Conservation (phyloP, 2,329 filamentous ascomycete genomes). For the Calcarisporium arbuscula region DNA sequence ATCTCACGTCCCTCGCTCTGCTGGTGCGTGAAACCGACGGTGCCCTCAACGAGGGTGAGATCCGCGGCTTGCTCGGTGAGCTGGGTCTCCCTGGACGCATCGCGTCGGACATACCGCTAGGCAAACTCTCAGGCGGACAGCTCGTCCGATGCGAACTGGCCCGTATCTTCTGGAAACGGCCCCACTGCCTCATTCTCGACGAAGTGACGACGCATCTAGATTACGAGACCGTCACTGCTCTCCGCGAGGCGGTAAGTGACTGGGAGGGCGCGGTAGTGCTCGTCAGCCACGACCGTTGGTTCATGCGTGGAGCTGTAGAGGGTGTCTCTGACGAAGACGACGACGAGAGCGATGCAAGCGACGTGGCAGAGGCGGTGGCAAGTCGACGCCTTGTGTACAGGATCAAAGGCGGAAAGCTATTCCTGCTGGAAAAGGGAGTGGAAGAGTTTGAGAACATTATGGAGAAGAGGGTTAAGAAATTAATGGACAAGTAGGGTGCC, state of each 20-base stretch:
- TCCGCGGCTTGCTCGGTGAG: conserved; percentile 59
- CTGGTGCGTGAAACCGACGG: conserved; percentile 49
- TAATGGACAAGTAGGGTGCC: conserved; percentile 22
- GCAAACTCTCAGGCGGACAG: conserved; percentile 74
- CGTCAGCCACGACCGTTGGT: conserved; percentile 78
- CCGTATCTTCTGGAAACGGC: conserved; percentile 59
- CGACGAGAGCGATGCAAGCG: conserved; percentile 27
- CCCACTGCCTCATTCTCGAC: conserved; percentile 70
- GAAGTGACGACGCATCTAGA: conserved; percentile 84
- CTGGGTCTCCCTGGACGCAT: conserved; percentile 65
- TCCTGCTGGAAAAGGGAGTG: conserved; percentile 52
- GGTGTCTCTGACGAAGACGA: conserved; percentile 29
- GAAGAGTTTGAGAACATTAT: conserved; percentile 58
- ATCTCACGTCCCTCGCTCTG: conserved; percentile 59
- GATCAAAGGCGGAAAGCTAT: conserved; percentile 51
- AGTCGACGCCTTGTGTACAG: conserved; percentile 54
- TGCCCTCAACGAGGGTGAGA: conserved; percentile 57
- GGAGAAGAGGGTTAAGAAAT: conserved; percentile 49
- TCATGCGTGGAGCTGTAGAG: conserved; percentile 63
- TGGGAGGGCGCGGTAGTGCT: conserved; percentile 73
- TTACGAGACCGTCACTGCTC: conserved; percentile 69
- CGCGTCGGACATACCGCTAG: conserved; percentile 66
- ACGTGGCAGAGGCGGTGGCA: conserved; percentile 34
- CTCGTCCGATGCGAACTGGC: conserved; percentile 61
- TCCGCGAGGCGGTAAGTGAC: conserved; percentile 57